Evolutionary conservation across 441 rosid species (phyloP).

Genomic region (Populus hybrid): DNA sequence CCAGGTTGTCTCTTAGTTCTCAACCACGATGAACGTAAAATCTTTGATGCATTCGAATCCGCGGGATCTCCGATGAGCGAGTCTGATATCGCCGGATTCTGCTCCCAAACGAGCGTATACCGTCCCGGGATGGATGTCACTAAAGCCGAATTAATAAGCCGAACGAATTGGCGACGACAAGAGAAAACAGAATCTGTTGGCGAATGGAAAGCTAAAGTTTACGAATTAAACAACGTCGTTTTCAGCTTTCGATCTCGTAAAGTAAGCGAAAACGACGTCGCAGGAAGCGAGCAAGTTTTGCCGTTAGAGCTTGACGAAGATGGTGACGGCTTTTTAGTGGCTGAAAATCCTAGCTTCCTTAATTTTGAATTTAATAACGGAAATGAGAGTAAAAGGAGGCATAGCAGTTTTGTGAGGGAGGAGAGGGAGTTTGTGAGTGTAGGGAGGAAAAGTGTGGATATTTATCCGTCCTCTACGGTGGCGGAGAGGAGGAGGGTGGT

Average conservation of each 20-base stretch:
- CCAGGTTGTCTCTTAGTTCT: constrained; percentile 69
- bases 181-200: constrained; percentile 74
- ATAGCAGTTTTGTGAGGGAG: constrained; percentile 87
- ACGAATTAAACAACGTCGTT: constrained; percentile 69
- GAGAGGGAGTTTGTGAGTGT: constrained; percentile 69
- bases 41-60: constrained; percentile 69
- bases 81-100: constrained; percentile 51
- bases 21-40: constrained; percentile 62
- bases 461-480: constrained; percentile 44
- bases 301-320: constrained; percentile 92
- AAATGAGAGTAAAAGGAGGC: constrained; percentile 51
- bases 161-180: constrained; percentile 78
- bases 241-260: constrained; percentile 75
- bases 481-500: constrained; percentile 8
- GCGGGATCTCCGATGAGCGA: constrained; percentile 74
- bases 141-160: constrained; percentile 62
- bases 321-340: constrained; percentile 87
- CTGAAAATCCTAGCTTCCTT: constrained; percentile 52
- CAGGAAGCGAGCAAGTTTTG: constrained; percentile 72
- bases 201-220: constrained; percentile 81
- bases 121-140: constrained; percentile 95
- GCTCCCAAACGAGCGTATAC: constrained; percentile 65
- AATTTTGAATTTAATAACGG: constrained; percentile 30
- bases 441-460: constrained; percentile 85
- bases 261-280: constrained; percentile 55